phyloP scores from a whole-genome alignment of 148 eudicot genomes.

The Pharnaceum exiguum region DNA sequence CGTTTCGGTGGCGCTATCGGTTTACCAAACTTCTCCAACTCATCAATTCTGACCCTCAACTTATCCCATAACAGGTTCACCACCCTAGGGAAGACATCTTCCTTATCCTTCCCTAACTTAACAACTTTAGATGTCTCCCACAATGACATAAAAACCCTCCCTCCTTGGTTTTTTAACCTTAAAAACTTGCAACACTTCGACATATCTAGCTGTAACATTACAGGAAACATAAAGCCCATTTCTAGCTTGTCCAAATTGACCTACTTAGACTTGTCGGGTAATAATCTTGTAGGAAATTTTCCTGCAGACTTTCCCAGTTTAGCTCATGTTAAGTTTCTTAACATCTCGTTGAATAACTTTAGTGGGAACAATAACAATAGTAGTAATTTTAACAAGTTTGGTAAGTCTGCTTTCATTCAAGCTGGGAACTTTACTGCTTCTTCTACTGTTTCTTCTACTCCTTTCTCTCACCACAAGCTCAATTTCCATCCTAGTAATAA shows the following conservation, averaged over 20 bases:
- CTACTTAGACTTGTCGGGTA: slow-evolving; percentile 58
- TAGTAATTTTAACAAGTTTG: slow-evolving; percentile 33
- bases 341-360: slow-evolving; percentile 73
- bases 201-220: slow-evolving; percentile 59
- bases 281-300: slow-evolving; percentile 49
- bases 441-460: background rate
- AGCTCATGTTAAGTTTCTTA: slow-evolving; percentile 42
- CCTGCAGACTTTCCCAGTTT: slow-evolving; percentile 66
- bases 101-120: slow-evolving; percentile 46
- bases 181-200: slow-evolving; percentile 43
- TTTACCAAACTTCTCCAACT: slow-evolving; percentile 2
- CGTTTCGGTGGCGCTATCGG: slow-evolving; percentile 57
- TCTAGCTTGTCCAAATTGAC: slow-evolving; percentile 30
- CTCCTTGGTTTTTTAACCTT: slow-evolving; percentile 40
- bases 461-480: slow-evolving; percentile 2
- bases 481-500: slow-evolving; percentile 17
- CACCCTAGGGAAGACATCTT: slow-evolving; percentile 37
- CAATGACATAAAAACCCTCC: slow-evolving; percentile 44
- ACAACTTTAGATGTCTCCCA: slow-evolving; percentile 50
- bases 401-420: slow-evolving; percentile 49
- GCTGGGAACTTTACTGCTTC: slow-evolving; percentile 46
- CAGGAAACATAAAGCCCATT: slow-evolving; percentile 40
- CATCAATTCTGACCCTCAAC: slow-evolving; percentile 35
- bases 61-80: slow-evolving; percentile 71
- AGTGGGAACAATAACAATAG: slow-evolving; percentile 26